Conservation (phyloP, 2,329 filamentous ascomycete species). For the Colletotrichum sp. region DNA sequence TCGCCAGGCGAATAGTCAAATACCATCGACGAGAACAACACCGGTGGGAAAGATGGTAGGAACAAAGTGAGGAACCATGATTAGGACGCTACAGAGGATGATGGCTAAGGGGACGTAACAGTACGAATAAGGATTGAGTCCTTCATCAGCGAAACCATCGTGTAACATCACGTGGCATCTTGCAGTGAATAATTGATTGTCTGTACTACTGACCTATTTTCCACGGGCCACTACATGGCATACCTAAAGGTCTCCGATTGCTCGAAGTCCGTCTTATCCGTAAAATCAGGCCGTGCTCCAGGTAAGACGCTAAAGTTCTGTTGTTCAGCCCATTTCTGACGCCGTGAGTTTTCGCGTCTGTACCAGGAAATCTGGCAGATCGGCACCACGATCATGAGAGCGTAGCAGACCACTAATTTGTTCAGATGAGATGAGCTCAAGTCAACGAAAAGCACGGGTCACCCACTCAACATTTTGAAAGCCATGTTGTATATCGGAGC, state of each 20-base stretch:
- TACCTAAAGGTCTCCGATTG: neutral
- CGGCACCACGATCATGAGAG: neutral
- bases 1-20: neutral
- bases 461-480: neutral
- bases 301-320: neutral
- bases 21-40: neutral
- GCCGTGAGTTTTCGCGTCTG: neutral
- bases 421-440: neutral
- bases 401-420: neutral
- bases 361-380: neutral
- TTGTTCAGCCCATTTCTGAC: neutral
- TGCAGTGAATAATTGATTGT: neutral
- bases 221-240: neutral
- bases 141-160: neutral
- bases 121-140: fast-evolving
- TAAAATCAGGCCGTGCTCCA: fast-evolving
- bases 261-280: neutral
- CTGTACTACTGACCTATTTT: neutral
- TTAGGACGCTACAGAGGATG: neutral
- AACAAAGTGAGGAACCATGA: fast-evolving
- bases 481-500: neutral
- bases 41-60: neutral
- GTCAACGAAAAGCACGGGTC: neutral
- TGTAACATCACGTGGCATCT: neutral
- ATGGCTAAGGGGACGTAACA: fast-evolving